These are phyloP conservation scores for Ganoderma boninense DNA, from an alignment of 1,284 basidiomycete genomes.

Conservation along the genomic window DNA sequence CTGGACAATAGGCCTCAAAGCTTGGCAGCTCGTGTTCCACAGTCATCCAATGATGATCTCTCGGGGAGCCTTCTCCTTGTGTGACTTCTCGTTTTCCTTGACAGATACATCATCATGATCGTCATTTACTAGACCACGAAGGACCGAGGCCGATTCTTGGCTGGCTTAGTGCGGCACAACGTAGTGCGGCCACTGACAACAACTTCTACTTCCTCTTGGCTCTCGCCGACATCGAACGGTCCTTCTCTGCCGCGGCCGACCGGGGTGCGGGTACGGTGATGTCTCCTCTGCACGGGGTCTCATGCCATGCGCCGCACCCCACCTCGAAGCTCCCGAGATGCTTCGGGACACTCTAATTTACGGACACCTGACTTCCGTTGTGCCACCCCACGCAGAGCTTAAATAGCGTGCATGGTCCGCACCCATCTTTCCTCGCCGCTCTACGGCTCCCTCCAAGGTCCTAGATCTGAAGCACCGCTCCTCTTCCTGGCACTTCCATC, in stretches of 20 bases:
- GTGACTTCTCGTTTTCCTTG: neutral
- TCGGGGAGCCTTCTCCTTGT: neutral
- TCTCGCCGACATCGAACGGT: too few species aligned
- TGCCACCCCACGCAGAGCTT: neutral
- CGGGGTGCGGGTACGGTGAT: neutral
- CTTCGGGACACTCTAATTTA: neutral
- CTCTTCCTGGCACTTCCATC: too few species aligned
- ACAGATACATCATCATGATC: conserved; percentile 1
- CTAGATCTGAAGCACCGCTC: too few species aligned
- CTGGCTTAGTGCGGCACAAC: too few species aligned
- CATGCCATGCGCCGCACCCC: neutral
- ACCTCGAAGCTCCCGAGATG: neutral
- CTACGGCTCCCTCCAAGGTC: too few species aligned
- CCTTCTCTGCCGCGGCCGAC: too few species aligned
- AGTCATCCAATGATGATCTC: neutral
- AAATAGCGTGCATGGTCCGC: neutral
- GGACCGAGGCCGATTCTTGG: neutral
- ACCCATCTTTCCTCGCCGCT: too few species aligned
- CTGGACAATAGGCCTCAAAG: neutral
- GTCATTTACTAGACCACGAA: neutral
- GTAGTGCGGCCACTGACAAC: too few species aligned
- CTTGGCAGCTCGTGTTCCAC: neutral
- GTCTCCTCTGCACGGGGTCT: neutral
- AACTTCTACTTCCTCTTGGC: too few species aligned
- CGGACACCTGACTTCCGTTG: neutral